Evolutionary conservation across 179 eudicot genomes (phyloP), one percentile per base, ranked within the genome.

Genomic region (Pouteria campechiana): DNA sequence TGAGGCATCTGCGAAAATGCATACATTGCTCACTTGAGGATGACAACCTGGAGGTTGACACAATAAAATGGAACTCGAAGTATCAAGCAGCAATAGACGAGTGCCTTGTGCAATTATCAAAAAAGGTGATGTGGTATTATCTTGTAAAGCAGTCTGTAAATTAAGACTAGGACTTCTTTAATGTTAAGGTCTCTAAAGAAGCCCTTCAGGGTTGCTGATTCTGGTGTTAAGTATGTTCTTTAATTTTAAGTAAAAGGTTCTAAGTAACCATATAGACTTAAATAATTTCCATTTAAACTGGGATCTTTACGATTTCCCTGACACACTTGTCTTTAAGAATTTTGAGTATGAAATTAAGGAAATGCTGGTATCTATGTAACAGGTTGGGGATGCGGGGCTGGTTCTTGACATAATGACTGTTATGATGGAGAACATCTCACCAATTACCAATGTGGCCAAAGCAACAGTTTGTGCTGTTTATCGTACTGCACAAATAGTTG

Each of bases 331-430:
- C n/a, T n/a, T n/a, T n/a, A n/a, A n/a, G n/a, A n/a, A n/a, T n/a
- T n/a, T n/a, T n/a, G n/a, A n/a, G n/a, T n/a, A n/a, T n/a, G n/a
- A n/a, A n/a, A n/a, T n/a, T n/a, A n/a, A n/a, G n/a, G n/a, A n/a
- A n/a, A n/a, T n/a, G 22, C 40, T 14, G 2, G 17, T 42, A 30
- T 11, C 20, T 34, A 13, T 53, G 50, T 44, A 60, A 52, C 77
- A 92, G 99, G 96, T 92, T 49, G 99, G 99, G 65, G 96, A 92
- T 72, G 99, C 93, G 24, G 83, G 96, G 46, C 89, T 82, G 33
- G 68, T 92, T 56, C 84, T 87, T 55, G 96, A 88, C 57, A 78
- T 79, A 27, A 87, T 92, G 96, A 88, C 99, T 33, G 84, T 67
- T 52, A 80, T 74, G 86, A 59, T 92, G 58, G 99, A 92, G 57